Percentiles rank a stretch among this genome's conserved stretches.
These are phyloP conservation scores for Bretschneidera sinensis DNA, from an alignment of 345 rosid genomes.

Conservation along the genomic window DNA sequence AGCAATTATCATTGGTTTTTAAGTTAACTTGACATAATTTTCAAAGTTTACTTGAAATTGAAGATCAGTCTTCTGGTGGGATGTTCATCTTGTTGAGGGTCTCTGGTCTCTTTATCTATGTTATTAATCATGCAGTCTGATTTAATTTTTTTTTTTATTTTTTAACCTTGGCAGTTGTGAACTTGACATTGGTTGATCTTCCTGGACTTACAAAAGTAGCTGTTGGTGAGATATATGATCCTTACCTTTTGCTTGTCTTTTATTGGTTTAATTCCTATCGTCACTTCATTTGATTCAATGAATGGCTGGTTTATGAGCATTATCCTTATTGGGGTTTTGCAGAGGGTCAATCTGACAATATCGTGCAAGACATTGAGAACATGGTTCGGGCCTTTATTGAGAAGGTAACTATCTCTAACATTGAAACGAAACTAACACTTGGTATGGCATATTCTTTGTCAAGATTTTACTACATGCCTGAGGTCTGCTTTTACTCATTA, in stretches of 20 bases:
- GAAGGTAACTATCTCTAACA: constrained; percentile 46
- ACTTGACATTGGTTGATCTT: constrained; percentile 91
- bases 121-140: background rate
- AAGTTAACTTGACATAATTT: background rate
- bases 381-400: constrained; percentile 87
- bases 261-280: background rate
- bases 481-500: background rate
- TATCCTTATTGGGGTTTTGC: constrained; percentile 16
- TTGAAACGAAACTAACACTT: background rate
- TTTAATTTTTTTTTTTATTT: background rate
- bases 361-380: constrained; percentile 82
- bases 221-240: constrained; percentile 56
- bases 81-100: background rate
- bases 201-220: constrained; percentile 99
- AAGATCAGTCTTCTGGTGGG: background rate
- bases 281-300: background rate
- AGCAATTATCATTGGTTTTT: background rate
- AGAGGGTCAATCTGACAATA: constrained; percentile 93
- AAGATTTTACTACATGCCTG: background rate
- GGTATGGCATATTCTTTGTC: too few species aligned
- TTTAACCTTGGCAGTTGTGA: constrained; percentile 60
- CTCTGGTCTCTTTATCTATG: background rate
- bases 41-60: background rate
- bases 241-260: constrained; percentile 3
- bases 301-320: too few species aligned